phyloP scores from a whole-genome alignment of 352 stramenopile species.

The Elongisporangium anandrum region DNA sequence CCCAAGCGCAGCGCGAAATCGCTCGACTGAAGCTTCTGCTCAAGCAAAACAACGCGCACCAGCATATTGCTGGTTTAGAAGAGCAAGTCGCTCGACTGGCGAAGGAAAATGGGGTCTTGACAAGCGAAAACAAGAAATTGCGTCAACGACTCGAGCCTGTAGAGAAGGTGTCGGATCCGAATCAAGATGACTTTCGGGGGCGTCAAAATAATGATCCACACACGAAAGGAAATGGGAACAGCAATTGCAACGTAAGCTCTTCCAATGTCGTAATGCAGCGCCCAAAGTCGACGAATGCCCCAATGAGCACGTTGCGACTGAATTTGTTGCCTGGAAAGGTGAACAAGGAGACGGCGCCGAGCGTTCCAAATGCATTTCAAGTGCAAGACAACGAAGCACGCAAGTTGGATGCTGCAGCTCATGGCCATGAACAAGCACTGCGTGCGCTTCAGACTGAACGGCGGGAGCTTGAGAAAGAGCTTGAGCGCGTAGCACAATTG shows the following conservation, averaged over 20 bases:
- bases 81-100: constrained; percentile 33
- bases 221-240: too few species aligned
- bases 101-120: constrained; percentile 41
- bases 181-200: constrained; percentile 1
- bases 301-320: constrained; percentile 25
- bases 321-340: constrained; percentile 14
- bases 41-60: constrained; percentile 31
- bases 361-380: constrained; percentile 14
- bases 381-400: constrained; percentile 12
- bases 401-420: constrained; percentile 12
- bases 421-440: constrained; percentile 18
- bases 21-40: constrained; percentile 51
- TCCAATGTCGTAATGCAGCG: neutral
- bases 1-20: constrained; percentile 70
- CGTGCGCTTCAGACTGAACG: constrained; percentile 36
- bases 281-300: neutral
- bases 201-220: too few species aligned
- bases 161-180: constrained; percentile 7
- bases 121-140: constrained; percentile 46
- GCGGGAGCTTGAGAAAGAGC: constrained; percentile 36
- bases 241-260: constrained; percentile 1
- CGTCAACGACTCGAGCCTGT: constrained; percentile 20
- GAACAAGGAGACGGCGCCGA: constrained; percentile 4
- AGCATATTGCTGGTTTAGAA: constrained; percentile 35
- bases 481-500: constrained; percentile 18